A percentile compares a stretch with the other conserved stretches of the same genome.
Conservation (phyloP, 805 yeast species). For the Yamadazyma tumulicola region DNA sequence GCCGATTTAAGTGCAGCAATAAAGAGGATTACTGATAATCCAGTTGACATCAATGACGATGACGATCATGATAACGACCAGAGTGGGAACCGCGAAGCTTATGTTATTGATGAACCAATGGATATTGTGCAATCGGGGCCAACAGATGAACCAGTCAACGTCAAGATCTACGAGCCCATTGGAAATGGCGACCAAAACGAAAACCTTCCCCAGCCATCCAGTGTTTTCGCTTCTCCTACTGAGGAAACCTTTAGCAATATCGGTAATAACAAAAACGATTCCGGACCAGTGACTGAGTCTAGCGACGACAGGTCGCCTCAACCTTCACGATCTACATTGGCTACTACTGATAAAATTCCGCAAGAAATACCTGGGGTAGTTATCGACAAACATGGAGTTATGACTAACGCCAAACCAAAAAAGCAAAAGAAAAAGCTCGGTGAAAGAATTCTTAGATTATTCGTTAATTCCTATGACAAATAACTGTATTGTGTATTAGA, state of each 20-base stretch:
- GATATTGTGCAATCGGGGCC: too few relatives aligned
- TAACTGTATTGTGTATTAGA: neutral
- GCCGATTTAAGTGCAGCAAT: constrained; percentile 15
- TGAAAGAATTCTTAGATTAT: constrained; percentile 26
- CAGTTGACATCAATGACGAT: neutral
- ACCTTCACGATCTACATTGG: constrained; percentile 9
- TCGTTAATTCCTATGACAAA: constrained; percentile 26
- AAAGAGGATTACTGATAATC: constrained; percentile 11
- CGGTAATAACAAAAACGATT: neutral
- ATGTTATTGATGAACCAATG: neutral
- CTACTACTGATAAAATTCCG: constrained; percentile 3
- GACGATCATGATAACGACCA: neutral
- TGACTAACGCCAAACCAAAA: constrained; percentile 5
- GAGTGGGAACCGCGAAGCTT: neutral
- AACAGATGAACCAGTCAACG: neutral
- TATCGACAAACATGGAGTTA: constrained; percentile 2
- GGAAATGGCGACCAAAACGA: neutral
- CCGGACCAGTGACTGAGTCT: constrained; percentile 2
- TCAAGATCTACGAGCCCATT: too few relatives aligned
- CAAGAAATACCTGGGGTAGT: neutral
- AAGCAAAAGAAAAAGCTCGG: constrained; percentile 17
- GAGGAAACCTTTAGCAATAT: neutral
- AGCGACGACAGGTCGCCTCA: constrained; percentile 9
- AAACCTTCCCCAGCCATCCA: neutral
- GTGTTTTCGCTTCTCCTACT: constrained; percentile 2